These are phyloP conservation scores for Pyracantha coccinea DNA, from an alignment of 331 rosid species.

Conservation along the genomic window DNA sequence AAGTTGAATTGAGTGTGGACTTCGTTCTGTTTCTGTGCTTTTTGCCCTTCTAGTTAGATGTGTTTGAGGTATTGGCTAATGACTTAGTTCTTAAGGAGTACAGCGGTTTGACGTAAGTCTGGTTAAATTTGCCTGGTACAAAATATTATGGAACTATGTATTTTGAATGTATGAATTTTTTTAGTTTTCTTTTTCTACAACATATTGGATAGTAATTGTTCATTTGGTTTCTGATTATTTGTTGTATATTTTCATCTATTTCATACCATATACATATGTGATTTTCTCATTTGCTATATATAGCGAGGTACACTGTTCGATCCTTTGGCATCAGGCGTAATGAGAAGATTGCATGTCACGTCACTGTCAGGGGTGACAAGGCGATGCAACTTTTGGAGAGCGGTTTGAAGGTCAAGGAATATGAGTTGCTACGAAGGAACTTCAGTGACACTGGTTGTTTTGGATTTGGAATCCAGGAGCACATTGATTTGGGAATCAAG, in stretches of 20 bases:
- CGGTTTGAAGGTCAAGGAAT: slow-evolving; percentile 54
- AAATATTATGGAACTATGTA: not conserved
- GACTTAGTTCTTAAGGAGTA: not conserved
- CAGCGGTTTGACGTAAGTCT: not conserved
- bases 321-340: slow-evolving; percentile 56
- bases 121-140: not conserved
- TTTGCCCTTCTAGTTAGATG: not conserved
- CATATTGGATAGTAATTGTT: not conserved
- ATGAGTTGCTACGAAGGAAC: slow-evolving; percentile 47
- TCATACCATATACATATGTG: not conserved
- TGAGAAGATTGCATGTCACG: slow-evolving; percentile 62
- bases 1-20: not conserved
- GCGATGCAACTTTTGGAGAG: slow-evolving; percentile 62
- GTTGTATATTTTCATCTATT: not conserved
- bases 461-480: slow-evolving; percentile 62
- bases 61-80: not conserved
- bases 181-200: no score
- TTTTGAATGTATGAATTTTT: not conserved
- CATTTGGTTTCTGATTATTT: not conserved
- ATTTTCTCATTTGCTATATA: not conserved
- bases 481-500: slow-evolving; percentile 58
- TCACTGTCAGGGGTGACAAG: slow-evolving; percentile 56
- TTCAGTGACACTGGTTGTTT: slow-evolving; percentile 59
- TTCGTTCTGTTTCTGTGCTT: not conserved
- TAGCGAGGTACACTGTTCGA: slow-evolving; percentile 54